Conservation (phyloP, 108 stramenopile species). For the Skeletonema potamos region DNA sequence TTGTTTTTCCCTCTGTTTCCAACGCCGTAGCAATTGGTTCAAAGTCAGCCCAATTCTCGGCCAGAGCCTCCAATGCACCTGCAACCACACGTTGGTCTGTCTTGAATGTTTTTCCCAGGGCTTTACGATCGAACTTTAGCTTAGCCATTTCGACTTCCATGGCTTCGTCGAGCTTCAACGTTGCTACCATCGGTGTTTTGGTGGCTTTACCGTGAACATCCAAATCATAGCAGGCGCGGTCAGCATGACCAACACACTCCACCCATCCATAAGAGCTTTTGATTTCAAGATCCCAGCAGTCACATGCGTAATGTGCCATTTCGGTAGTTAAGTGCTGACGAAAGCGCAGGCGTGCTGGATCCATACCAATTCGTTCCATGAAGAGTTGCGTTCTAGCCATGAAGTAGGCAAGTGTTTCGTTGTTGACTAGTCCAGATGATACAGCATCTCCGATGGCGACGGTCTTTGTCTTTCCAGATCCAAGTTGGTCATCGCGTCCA, state of each 20-base stretch:
- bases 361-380: constrained; percentile 97
- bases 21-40: constrained; percentile 88
- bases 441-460: constrained; percentile 94
- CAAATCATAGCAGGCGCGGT: constrained; percentile 99
- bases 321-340: constrained; percentile 99
- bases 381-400: constrained; percentile 99
- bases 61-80: constrained; percentile 89
- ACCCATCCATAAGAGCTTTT: constrained; percentile 98
- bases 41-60: constrained; percentile 90
- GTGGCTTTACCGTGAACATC: constrained; percentile 95
- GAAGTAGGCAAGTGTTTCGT: constrained; percentile 99
- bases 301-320: constrained; percentile 99
- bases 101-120: constrained; percentile 91
- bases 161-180: constrained; percentile 81
- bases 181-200: constrained; percentile 94
- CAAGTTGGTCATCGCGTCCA: constrained; percentile 95
- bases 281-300: constrained; percentile 99
- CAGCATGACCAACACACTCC: constrained; percentile 99
- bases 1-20: constrained; percentile 84
- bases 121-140: constrained; percentile 89
- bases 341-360: constrained; percentile 90
- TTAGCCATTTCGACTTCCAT: constrained; percentile 83
- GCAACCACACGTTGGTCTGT: constrained; percentile 90
- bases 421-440: constrained; percentile 90
- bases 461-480: constrained; percentile 92